Evolutionary conservation across 176 grass and related monocot species (phyloP), one percentile per base, ranked within the genome.

Genomic region (Calamus simplicifolius): DNA sequence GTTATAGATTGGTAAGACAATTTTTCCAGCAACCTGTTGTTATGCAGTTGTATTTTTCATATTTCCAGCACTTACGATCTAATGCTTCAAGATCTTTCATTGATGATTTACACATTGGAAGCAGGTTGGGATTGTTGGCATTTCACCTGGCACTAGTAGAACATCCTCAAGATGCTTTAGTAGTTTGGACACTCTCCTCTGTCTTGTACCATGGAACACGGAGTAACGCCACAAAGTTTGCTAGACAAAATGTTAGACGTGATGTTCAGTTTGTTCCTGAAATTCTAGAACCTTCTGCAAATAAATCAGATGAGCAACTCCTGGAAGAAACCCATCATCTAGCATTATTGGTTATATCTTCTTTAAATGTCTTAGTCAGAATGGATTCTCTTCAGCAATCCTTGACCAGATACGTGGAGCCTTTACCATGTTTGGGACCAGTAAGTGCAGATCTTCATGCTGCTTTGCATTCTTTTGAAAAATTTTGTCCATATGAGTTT

Each of bases 141-240:
- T 90, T 96, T 72, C 91, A 96, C 59, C 76, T 58, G 55, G 58
- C 91, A 79, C 59, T 96, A 54, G 68, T 96, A 72, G 59, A 77
- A 69, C 73, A 61, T 73, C 91, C 91, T 56, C 82, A 90, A 84
- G 77, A 90, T 67, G 43, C 80, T 57, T 69, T 59, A 16, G 80
- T 87, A 49, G 73, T 90, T 35, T 83, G 78, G 69, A 83, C 71
- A 63, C 87, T 90, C 55, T 81, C 77, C 77, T 71, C 83, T 52
- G 27, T 96, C 21, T 35, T 87, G 72, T 79, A 87, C 69, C 77
- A 81, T 13, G 83, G 86, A 70, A 77, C 74, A 60, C 87, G 91
- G 86, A 70, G 76, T 54, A 52, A 68, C 4, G 35, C 80, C 43
- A 27, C 67, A 15, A 51, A 74, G 38, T 80, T 79, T 75, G 58